These are phyloP conservation scores for Posidonia oceanica DNA, from an alignment of 116 monocot genomes.

Conservation along the genomic window DNA sequence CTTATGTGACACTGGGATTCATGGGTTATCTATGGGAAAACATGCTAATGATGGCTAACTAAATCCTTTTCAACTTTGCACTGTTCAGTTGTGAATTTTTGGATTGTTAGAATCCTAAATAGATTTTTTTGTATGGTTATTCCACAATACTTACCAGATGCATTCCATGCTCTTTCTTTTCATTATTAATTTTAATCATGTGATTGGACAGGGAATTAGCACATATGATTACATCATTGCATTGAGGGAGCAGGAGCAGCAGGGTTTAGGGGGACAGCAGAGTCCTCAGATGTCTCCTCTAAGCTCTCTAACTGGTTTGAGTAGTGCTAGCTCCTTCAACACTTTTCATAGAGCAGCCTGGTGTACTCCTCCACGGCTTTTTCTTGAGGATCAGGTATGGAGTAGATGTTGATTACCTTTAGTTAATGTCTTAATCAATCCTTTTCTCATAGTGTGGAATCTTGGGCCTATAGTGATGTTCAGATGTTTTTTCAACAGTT, in stretches of 20 bases:
- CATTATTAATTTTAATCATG: neutral
- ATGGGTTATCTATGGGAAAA: too few species aligned
- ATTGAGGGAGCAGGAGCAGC: conserved; percentile 86
- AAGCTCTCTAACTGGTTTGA: conserved; percentile 83
- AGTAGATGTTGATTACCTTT: neutral
- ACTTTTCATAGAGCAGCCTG: conserved; percentile 62
- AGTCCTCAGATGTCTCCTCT: conserved; percentile 86
- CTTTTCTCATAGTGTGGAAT: neutral
- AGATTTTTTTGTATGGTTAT: too few species aligned
- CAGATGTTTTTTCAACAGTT: too few species aligned
- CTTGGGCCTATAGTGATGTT: too few species aligned
- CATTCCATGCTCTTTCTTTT: neutral
- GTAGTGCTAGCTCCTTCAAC: conserved; percentile 85
- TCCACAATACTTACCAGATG: neutral
- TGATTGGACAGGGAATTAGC: conserved; percentile 64
- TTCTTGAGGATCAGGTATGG: conserved; percentile 85
- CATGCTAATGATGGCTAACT: too few species aligned
- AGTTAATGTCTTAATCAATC: neutral
- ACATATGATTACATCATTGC: conserved; percentile 96
- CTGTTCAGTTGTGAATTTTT: too few species aligned
- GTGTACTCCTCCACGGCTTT: conserved; percentile 93
- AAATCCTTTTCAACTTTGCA: too few species aligned
- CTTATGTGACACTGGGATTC: too few species aligned
- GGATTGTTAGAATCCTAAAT: too few species aligned
- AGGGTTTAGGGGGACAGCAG: conserved; percentile 42